These are phyloP conservation scores for Schizopora paradoxa DNA, from an alignment of 1,284 basidiomycete species.

Conservation along the genomic window DNA sequence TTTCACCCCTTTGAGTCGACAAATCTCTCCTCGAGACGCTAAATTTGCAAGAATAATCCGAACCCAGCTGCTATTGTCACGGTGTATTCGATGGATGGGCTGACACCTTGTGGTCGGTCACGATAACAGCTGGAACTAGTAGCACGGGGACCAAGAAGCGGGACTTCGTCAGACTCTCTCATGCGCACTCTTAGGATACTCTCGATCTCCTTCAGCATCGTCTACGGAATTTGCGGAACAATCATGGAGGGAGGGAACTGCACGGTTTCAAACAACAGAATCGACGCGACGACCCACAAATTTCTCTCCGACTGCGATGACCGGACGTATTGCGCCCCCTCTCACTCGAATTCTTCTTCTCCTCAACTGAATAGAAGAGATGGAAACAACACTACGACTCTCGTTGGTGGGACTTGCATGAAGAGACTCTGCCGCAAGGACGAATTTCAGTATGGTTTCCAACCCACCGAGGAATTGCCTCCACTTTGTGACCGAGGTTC, in stretches of 20 bases:
- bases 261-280: slow-evolving; percentile 39
- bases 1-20: too few species aligned
- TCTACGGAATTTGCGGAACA: too few species aligned
- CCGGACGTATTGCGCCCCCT: slow-evolving; percentile 50
- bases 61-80: too few species aligned
- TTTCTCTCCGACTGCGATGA: slow-evolving; percentile 63
- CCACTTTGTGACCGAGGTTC: slow-evolving; percentile 47
- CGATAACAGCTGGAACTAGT: too few species aligned
- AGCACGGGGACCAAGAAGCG: too few species aligned
- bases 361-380: not conserved
- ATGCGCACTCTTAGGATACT: too few species aligned
- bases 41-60: too few species aligned
- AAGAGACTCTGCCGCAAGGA: slow-evolving; percentile 55
- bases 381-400: not conserved
- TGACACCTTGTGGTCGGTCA: too few species aligned
- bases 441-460: slow-evolving; percentile 56
- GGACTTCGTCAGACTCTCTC: too few species aligned
- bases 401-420: slow-evolving; percentile 36
- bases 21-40: too few species aligned
- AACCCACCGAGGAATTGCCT: slow-evolving; percentile 41
- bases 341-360: slow-evolving; percentile 22
- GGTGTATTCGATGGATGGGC: too few species aligned
- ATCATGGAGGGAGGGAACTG: slow-evolving; percentile 27
- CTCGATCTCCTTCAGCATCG: too few species aligned
- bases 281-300: slow-evolving; percentile 55